These are phyloP conservation scores for Aspergillus heteromorphus DNA, from an alignment of 495 filamentous ascomycete genomes.

Conservation along the genomic window DNA sequence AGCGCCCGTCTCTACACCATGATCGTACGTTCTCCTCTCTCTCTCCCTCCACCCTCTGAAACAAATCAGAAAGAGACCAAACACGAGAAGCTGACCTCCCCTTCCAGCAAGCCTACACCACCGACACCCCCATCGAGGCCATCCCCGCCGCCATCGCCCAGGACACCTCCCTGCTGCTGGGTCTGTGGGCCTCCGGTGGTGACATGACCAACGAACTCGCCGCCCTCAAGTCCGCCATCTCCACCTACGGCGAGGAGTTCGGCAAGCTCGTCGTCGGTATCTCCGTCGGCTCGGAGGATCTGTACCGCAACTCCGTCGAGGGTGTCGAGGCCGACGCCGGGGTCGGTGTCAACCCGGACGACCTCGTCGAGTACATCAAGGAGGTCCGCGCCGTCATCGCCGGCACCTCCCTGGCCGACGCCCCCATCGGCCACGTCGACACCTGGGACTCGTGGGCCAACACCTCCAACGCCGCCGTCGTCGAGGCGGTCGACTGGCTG, in stretches of 20 bases:
- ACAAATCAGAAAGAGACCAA: no score
- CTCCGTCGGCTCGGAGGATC: slow-evolving; percentile 85
- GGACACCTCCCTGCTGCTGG: slow-evolving; percentile 67
- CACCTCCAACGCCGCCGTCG: slow-evolving; percentile 62
- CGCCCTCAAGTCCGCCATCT: slow-evolving; percentile 60
- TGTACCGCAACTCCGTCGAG: slow-evolving; percentile 70
- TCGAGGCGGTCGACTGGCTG: slow-evolving; percentile 66
- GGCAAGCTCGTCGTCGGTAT: slow-evolving; percentile 68
- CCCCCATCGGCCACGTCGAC: slow-evolving; percentile 78
- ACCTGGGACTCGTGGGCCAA: slow-evolving; percentile 88
- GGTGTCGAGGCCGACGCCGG: slow-evolving; percentile 49
- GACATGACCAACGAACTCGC: slow-evolving; percentile 63
- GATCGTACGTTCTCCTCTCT: slow-evolving; percentile 28
- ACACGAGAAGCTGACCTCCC: slow-evolving; percentile 11
- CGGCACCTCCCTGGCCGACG: slow-evolving; percentile 49
- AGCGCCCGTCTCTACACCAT: slow-evolving; percentile 64
- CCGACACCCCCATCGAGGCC: slow-evolving; percentile 56
- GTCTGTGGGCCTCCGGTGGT: slow-evolving; percentile 71
- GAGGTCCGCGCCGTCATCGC: slow-evolving; percentile 54
- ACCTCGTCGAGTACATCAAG: slow-evolving; percentile 60
- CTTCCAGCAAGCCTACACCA: slow-evolving; percentile 48
- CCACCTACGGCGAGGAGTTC: slow-evolving; percentile 57
- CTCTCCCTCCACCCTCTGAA: neutral
- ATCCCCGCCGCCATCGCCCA: slow-evolving; percentile 77
- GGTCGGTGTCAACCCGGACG: slow-evolving; percentile 52